A percentile compares a stretch with the other conserved stretches of the same genome.
These are phyloP conservation scores for Fennellomyces sp. DNA, from an alignment of 371 early-diverging fungal species.

Conservation along the genomic window DNA sequence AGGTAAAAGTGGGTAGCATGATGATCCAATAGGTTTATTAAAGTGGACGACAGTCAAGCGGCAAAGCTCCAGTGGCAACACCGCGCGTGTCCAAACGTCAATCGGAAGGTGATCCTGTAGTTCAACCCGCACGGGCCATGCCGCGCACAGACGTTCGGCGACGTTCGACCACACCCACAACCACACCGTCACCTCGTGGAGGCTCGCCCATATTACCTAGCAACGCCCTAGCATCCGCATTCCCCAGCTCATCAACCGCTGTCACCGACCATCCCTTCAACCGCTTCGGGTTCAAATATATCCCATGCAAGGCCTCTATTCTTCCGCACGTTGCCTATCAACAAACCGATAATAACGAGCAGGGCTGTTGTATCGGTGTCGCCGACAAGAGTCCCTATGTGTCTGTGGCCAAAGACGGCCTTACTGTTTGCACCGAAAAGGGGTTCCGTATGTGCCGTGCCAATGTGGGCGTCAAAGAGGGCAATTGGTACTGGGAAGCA, in stretches of 20 bases:
- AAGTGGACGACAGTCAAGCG: constrained; percentile 8
- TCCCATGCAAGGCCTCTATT: constrained; percentile 54
- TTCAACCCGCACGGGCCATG: constrained; percentile 24
- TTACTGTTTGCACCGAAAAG: constrained; percentile 64
- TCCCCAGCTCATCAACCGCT: constrained; percentile 22
- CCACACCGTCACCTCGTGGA: constrained; percentile 33
- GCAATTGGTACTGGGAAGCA: constrained; percentile 74
- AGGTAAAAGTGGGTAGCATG: constrained; percentile 25
- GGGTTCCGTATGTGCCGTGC: constrained; percentile 76
- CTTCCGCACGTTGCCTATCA: constrained; percentile 60
- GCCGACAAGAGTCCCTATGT: constrained; percentile 70
- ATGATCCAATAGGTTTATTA: no score
- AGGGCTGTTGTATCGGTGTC: constrained; percentile 57
- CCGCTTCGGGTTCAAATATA: constrained; percentile 68
- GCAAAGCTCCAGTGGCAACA: constrained; percentile 16
- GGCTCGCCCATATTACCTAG: constrained; percentile 31
- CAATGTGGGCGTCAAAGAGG: constrained; percentile 69
- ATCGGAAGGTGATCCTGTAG: constrained; percentile 14
- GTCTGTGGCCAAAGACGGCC: constrained; percentile 62
- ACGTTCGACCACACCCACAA: constrained; percentile 26
- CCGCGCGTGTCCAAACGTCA: constrained; percentile 20
- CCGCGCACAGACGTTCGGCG: constrained; percentile 31
- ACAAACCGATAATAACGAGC: constrained; percentile 46
- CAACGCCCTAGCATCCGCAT: constrained; percentile 28
- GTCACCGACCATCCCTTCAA: constrained; percentile 48